These are phyloP conservation scores for Funneliformis geosporum DNA, from an alignment of 192 early-diverging fungal genomes.

Conservation along the genomic window DNA sequence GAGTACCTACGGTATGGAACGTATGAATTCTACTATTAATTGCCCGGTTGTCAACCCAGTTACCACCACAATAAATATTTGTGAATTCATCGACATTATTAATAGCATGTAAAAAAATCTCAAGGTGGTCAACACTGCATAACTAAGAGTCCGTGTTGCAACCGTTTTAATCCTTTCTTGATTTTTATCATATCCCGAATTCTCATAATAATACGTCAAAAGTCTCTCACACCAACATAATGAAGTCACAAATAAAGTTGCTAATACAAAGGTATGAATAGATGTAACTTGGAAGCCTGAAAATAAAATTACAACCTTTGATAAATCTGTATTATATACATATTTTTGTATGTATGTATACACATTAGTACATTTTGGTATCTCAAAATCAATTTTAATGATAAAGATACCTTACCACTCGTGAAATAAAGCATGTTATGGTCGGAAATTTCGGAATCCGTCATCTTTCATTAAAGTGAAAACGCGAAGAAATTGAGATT, in stretches of 20 bases:
- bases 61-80: slow-evolving; percentile 23
- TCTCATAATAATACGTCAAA: background rate
- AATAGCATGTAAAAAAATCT: slow-evolving; percentile 26
- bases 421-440: background rate
- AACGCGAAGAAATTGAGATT: background rate
- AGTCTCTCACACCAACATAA: slow-evolving; percentile 25
- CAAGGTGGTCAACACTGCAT: background rate
- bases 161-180: background rate
- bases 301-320: background rate
- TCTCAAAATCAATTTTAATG: background rate
- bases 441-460: background rate
- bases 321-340: slow-evolving; percentile 1
- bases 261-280: background rate
- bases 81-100: slow-evolving; percentile 9
- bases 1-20: background rate
- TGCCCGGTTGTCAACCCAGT: slow-evolving; percentile 17
- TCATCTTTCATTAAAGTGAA: background rate
- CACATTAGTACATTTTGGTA: no score
- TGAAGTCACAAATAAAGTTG: background rate
- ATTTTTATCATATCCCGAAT: background rate
- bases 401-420: background rate
- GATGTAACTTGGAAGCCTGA: background rate
- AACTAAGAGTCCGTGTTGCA: background rate
- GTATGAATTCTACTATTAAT: slow-evolving; percentile 18
- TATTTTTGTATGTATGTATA: background rate